Conservation (phyloP, 108 stramenopile genomes). For the Skeletonema marinoi region DNA sequence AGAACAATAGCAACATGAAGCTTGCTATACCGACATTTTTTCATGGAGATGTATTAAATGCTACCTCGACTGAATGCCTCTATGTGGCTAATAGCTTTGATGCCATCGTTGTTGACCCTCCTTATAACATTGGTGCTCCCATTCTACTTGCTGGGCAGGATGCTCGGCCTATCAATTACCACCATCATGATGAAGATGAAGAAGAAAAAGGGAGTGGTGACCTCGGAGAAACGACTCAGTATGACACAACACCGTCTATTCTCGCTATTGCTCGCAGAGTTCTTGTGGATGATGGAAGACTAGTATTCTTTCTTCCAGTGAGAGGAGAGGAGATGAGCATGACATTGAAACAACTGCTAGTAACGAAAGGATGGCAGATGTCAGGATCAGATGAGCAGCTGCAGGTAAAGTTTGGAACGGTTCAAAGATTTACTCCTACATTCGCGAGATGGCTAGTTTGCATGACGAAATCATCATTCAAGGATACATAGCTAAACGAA, state of each 20-base stretch:
- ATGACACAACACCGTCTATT: slow-evolving; percentile 15
- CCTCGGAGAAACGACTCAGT: not conserved
- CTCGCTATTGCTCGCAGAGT: slow-evolving; percentile 24
- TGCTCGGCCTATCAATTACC: slow-evolving; percentile 32
- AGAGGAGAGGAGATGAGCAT: slow-evolving; percentile 20
- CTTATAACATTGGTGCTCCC: slow-evolving; percentile 46
- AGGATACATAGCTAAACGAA: not conserved
- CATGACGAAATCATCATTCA: slow-evolving; percentile 14
- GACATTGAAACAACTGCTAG: slow-evolving; percentile 18
- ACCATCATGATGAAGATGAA: not conserved
- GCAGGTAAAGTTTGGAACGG: slow-evolving; percentile 3
- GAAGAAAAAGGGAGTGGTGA: not conserved
- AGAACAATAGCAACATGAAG: not conserved
- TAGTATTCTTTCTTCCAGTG: slow-evolving; percentile 39
- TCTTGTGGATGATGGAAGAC: slow-evolving; percentile 28
- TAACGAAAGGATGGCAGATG: slow-evolving; percentile 7
- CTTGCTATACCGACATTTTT: slow-evolving; percentile 19
- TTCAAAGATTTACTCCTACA: slow-evolving; percentile 20
- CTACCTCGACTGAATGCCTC: slow-evolving; percentile 22
- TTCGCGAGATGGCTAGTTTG: slow-evolving; percentile 32
- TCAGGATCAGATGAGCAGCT: slow-evolving; percentile 2
- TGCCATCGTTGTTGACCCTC: slow-evolving; percentile 41
- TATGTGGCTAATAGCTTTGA: slow-evolving; percentile 20
- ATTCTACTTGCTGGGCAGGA: slow-evolving; percentile 21
- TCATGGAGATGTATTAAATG: slow-evolving; percentile 26